phyloP scores from a whole-genome alignment of 2,329 filamentous ascomycete species.

The Xylariaceae sp. region DNA sequence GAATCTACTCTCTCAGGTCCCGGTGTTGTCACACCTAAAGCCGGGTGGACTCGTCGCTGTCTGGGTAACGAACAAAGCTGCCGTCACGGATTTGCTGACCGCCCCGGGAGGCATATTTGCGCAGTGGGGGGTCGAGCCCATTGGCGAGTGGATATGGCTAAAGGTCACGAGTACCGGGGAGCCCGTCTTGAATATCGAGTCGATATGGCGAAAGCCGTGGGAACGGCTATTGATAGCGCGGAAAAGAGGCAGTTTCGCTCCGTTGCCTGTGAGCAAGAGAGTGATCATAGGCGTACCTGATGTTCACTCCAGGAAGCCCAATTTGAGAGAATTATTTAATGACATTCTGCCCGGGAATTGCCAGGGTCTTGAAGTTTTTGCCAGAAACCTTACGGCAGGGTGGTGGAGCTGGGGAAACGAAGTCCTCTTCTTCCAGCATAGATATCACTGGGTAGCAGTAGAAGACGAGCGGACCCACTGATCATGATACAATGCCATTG shows the following conservation, averaged over 20 bases:
- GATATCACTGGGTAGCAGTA: slow-evolving; percentile 54
- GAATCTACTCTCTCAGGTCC: slow-evolving; percentile 58
- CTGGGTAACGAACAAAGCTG: slow-evolving; percentile 78
- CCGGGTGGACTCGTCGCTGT: slow-evolving; percentile 67
- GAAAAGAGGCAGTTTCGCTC: slow-evolving; percentile 43
- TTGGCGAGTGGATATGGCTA: slow-evolving; percentile 79
- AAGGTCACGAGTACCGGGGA: slow-evolving; percentile 72
- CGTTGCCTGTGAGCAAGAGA: slow-evolving; percentile 50
- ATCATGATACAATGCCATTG: slow-evolving; percentile 6
- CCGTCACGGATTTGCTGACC: slow-evolving; percentile 61
- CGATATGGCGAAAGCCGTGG: slow-evolving; percentile 75
- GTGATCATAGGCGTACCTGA: slow-evolving; percentile 75
- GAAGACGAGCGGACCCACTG: slow-evolving; percentile 8
- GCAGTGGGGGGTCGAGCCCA: slow-evolving; percentile 67
- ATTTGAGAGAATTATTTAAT: slow-evolving; percentile 65
- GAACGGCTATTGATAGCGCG: slow-evolving; percentile 72
- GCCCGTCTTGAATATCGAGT: slow-evolving; percentile 66
- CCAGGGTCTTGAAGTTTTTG: slow-evolving; percentile 75
- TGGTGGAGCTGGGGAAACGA: slow-evolving; percentile 85
- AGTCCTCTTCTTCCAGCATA: slow-evolving; percentile 70
- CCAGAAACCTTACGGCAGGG: slow-evolving; percentile 72
- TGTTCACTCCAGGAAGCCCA: slow-evolving; percentile 80
- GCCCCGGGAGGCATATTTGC: slow-evolving; percentile 68
- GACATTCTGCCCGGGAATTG: slow-evolving; percentile 58
- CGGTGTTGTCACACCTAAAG: slow-evolving; percentile 61